phyloP scores from a whole-genome alignment of 1,284 basidiomycete genomes.

The Veloporphyrellus conicus region DNA sequence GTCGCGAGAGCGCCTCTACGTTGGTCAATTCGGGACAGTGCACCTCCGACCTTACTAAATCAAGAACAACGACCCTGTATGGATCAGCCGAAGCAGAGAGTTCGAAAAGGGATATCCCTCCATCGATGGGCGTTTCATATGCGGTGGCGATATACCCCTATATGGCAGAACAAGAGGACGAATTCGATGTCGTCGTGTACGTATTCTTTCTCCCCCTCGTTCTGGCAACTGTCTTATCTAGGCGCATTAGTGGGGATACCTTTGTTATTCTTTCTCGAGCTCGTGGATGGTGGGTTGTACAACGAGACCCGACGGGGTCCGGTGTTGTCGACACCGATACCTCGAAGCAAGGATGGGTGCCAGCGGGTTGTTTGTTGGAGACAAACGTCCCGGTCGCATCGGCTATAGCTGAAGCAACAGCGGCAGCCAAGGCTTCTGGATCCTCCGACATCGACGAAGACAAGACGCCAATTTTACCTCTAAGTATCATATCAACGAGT shows the following conservation, averaged over 20 bases:
- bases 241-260: constrained; percentile 64
- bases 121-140: constrained; percentile 68
- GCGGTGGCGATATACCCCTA: constrained; percentile 93
- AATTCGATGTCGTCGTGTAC: constrained; percentile 95
- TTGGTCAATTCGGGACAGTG: constrained; percentile 17
- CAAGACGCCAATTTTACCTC: constrained; percentile 77
- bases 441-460: constrained; percentile 41
- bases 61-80: constrained; percentile 11
- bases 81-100: constrained; percentile 29
- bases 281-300: constrained; percentile 99
- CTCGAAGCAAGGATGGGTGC: constrained; percentile 81
- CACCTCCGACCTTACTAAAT: constrained; percentile 19
- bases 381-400: constrained; percentile 76
- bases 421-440: constrained; percentile 42
- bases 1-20: constrained; percentile 20
- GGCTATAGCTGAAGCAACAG: constrained; percentile 73
- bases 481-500: constrained; percentile 87
- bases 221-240: constrained; percentile 11
- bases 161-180: constrained; percentile 94
- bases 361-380: constrained; percentile 91
- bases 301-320: constrained; percentile 83
- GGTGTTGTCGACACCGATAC: constrained; percentile 76
- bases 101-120: constrained; percentile 47
- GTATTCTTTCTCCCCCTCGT: constrained; percentile 33
- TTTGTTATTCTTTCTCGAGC: constrained; percentile 92